Evolutionary conservation across 257 asterid species (phyloP).

Genomic region (Solanum bukasovii): DNA sequence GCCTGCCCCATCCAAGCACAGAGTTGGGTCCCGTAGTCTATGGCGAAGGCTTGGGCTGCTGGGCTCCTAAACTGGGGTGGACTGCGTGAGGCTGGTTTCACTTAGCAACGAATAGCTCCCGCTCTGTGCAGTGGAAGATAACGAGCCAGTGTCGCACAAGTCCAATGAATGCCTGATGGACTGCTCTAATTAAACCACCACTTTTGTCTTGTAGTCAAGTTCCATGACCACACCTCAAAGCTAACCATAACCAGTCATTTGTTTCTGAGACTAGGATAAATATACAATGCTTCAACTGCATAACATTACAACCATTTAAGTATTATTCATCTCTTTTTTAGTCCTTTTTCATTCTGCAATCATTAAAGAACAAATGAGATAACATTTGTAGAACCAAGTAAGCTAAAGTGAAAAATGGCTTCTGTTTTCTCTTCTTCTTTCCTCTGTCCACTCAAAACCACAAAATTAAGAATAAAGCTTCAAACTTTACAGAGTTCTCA

Average conservation of each 20-base stretch:
- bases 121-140: not conserved
- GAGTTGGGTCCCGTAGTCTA: not conserved
- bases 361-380: not conserved
- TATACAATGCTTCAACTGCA: not conserved
- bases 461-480: slow-evolving; percentile 6
- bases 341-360: not conserved
- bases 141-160: not conserved
- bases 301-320: not conserved
- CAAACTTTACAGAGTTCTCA: slow-evolving; percentile 15
- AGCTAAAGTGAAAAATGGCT: slow-evolving; percentile 23
- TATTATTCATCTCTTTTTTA: not conserved
- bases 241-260: not conserved
- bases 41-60: not conserved
- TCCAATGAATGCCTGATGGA: not conserved
- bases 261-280: not conserved
- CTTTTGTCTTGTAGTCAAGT: not conserved
- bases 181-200: not conserved
- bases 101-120: not conserved
- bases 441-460: slow-evolving; percentile 10
- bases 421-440: slow-evolving; percentile 29
- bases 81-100: not conserved
- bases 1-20: not conserved
- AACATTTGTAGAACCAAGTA: not conserved
- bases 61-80: not conserved
- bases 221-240: not conserved